phyloP scores from a whole-genome alignment of 2,329 filamentous ascomycete species.

The Apiospora malaysiana region DNA sequence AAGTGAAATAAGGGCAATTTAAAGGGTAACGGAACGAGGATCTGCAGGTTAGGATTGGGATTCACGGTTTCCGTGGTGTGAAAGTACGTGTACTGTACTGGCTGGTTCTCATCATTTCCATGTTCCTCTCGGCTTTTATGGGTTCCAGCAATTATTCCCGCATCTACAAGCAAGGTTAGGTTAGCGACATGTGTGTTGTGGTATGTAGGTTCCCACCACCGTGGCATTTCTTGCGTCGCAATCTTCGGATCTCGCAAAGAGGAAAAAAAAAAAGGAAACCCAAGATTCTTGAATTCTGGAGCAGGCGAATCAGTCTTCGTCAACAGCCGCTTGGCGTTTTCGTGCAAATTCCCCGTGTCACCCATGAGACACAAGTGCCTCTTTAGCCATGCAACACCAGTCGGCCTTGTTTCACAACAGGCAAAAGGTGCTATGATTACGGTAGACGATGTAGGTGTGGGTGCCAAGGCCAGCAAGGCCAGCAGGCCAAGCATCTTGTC shows the following conservation, averaged over 20 bases:
- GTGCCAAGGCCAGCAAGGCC: no score
- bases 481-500: not conserved
- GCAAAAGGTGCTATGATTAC: not conserved
- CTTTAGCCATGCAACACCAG: slow-evolving; percentile 15
- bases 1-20: slow-evolving; percentile 16
- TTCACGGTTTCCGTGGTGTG: not conserved
- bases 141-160: not conserved
- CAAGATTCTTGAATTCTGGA: not conserved
- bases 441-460: no score
- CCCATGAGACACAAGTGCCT: slow-evolving; percentile 12
- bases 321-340: not conserved
- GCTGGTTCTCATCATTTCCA: not conserved
- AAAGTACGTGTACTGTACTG: no score
- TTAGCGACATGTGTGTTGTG: no score
- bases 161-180: no score
- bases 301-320: not conserved
- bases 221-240: not conserved
- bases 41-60: not conserved
- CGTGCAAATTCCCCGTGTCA: not conserved
- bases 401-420: slow-evolving; percentile 16
- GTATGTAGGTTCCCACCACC: not conserved
- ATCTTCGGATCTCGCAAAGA: not conserved
- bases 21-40: not conserved
- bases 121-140: not conserved
- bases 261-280: not conserved